Evolutionary conservation across 805 yeast species (phyloP), one percentile per base, ranked within the genome.

Genomic region (Candida rishiriensis): DNA sequence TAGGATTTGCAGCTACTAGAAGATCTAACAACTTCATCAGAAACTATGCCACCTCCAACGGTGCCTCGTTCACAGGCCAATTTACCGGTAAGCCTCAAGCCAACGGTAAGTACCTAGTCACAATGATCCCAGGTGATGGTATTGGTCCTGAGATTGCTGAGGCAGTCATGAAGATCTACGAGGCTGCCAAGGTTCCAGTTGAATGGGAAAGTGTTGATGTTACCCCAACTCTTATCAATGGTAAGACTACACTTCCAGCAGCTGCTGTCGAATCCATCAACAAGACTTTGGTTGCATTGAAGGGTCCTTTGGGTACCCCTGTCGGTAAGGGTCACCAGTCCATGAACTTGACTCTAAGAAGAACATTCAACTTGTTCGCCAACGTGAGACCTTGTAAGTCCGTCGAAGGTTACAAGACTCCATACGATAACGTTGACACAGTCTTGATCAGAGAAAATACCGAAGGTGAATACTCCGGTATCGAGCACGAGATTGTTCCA

Each of bases 391-490:
- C 97, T 44, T 93, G 97, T 69, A 86, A 86, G 72, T 85, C 95
- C 48, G 80, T 93, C 56, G 85, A 79, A 51, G 99, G 99, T 64
- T 90, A 79, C 81, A 78, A 89, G 70, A 93, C 98, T 49, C 95
- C 91, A 40, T 86, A 85, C 71, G 74, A 78, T 49, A 78, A 86
- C 66, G 98, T 93, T 53, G 95, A 93, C 72, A 85, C 96, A 52
- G 97, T 91, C 32, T 76, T 93, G 61, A 90, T 93, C 69, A 89
- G 99, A 80, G 99, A 93, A 76, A 93, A 93, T 82, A 91, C 99
- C 54, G 98, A 93, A 72, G 99, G 99, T 77, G 99, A 91, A 74
- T 91, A 91, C 76, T 90, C 97, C 29, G 99, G 99, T 73, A 90
- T 93, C 59, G 99, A 93, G 78, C 99, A 93, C 76, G 85, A 88